Evolutionary conservation across 441 rosid species (phyloP), one percentile per base, ranked within the genome.

Genomic region (Francoa sonchifolia): DNA sequence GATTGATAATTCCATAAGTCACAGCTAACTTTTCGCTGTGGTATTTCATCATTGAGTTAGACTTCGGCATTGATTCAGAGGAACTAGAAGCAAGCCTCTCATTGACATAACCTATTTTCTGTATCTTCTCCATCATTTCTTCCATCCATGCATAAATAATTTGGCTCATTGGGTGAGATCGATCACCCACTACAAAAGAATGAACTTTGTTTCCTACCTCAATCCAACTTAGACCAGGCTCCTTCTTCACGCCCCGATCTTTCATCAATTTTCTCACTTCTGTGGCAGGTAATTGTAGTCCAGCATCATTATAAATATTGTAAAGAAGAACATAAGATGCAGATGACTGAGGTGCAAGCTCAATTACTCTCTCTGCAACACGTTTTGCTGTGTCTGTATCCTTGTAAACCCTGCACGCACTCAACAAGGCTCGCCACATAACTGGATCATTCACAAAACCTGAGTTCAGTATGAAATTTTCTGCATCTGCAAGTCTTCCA

Each of bases 291-390:
- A n/a, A n/a, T n/a, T n/a, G n/a, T 59, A 42, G 39, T 50, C 64
- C 90, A 82, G 76, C 67, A 61, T 67, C 48, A 22, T 85, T 85
- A 55, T 72, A 74, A 54, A 80, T 43, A 54, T 65, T 71, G 21
- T 85, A 65, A 52, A 79, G 39, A 38, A 79, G 35, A 43, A 79
- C 81, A 50, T 60, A 71, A 4, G 85, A 82, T 4, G 81, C 76
- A 20, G 8, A 30, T 3, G 79, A 69, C 40, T 51, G 65, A n/a
- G n/a, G n/a, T n/a, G n/a, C n/a, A 29, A 67, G 68, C 44, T 67
- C 45, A 51, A 73, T 30, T 44, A 80, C 63, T 58, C 52, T 59
- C 50, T 44, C 48, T 15, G 73, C 82, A 32, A 76, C 50, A 12
- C 61, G 58, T 28, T 73, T 66, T 8, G 77, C 85, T 12, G 59